These are phyloP conservation scores for Wickerhamomyces ciferrii DNA, from an alignment of 805 yeast species.

Conservation along the genomic window DNA sequence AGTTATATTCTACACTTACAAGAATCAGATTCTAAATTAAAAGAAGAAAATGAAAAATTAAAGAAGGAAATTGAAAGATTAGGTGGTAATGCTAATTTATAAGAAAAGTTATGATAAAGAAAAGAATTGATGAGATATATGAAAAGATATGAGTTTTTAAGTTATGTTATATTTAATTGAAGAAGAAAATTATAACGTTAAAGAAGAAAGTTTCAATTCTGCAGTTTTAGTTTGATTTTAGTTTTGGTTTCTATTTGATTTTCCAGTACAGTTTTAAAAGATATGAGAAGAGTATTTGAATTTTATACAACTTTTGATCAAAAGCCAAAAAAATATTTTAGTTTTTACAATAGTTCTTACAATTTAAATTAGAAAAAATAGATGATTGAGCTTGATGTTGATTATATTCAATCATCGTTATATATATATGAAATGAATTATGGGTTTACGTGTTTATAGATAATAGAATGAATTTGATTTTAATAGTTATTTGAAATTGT, in stretches of 20 bases:
- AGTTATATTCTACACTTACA: constrained; percentile 52
- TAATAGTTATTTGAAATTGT: background rate
- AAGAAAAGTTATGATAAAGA: background rate
- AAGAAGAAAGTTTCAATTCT: too few species aligned
- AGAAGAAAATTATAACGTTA: too few species aligned
- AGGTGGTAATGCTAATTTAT: constrained; percentile 11
- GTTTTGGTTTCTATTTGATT: background rate
- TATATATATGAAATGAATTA: background rate
- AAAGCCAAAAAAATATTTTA: too few species aligned
- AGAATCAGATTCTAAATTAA: constrained; percentile 37
- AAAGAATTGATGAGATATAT: background rate
- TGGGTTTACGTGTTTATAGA: constrained; percentile 1
- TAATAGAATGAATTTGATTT: background rate
- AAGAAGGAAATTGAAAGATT: constrained; percentile 20
- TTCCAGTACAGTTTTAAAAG: background rate
- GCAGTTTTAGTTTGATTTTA: too few species aligned
- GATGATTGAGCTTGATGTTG: background rate
- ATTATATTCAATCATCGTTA: background rate
- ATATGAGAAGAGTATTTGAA: too few species aligned
- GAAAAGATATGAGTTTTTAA: background rate
- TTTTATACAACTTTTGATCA: too few species aligned
- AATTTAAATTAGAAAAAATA: background rate
- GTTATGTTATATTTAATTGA: background rate
- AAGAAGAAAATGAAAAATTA: constrained; percentile 24
- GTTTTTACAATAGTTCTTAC: background rate